Percentiles rank a stretch among this genome's conserved stretches.
Evolutionary conservation across 768 basidiomycete genomes (phyloP).

Genomic region (Tylopilus subfusipes): DNA sequence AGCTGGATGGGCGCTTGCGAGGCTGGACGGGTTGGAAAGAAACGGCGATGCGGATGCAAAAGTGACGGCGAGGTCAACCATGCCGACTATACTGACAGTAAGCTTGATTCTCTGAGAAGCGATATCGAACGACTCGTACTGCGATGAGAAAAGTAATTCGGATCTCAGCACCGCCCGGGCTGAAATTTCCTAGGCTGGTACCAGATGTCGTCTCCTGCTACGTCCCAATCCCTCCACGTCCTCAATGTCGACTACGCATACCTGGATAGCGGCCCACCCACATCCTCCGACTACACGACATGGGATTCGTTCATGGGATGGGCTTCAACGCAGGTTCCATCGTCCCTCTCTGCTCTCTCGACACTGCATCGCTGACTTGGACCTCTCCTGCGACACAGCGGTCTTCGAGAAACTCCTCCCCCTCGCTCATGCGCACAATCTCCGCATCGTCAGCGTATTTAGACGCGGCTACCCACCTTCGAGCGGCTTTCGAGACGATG

Average conservation of each 20-base stretch:
- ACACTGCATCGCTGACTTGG: neutral
- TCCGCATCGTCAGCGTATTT: slow-evolving; percentile 24
- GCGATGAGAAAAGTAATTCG: too few relatives aligned
- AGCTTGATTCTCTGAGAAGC: neutral
- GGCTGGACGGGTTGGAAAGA: slow-evolving; percentile 19
- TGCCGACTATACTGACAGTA: neutral
- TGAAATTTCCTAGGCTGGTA: too few relatives aligned
- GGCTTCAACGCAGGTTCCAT: slow-evolving; percentile 21
- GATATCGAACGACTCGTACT: neutral
- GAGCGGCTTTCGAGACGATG: slow-evolving; percentile 17
- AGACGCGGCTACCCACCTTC: slow-evolving; percentile 28
- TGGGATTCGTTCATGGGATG: slow-evolving; percentile 21
- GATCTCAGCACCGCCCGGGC: too few relatives aligned
- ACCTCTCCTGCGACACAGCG: neutral
- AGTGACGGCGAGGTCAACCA: slow-evolving; percentile 30
- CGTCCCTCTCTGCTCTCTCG: neutral
- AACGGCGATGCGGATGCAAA: slow-evolving; percentile 24
- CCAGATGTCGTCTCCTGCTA: neutral
- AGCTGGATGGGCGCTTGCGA: slow-evolving; percentile 19
- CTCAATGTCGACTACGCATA: slow-evolving; percentile 18
- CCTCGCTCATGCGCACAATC: slow-evolving; percentile 17
- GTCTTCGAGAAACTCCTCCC: slow-evolving; percentile 21
- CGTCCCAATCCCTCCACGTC: slow-evolving; percentile 12
- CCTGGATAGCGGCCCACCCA: slow-evolving; percentile 20
- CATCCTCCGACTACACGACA: slow-evolving; percentile 18